These are phyloP conservation scores for Leucocoprinus birnbaumii DNA, from an alignment of 768 basidiomycete species.

Conservation along the genomic window DNA sequence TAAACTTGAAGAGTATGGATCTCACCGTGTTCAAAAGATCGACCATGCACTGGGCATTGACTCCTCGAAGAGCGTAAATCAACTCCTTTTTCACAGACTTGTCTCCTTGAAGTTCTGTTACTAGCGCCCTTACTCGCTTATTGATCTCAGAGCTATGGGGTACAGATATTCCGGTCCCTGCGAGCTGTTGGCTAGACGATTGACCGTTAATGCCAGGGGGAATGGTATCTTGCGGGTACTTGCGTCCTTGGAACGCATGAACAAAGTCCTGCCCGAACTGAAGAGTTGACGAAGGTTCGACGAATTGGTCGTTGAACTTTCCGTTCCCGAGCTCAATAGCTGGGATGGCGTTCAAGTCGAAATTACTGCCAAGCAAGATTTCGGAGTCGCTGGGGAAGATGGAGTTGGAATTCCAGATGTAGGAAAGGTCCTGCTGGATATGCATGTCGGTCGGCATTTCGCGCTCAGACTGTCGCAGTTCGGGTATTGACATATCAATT, in stretches of 20 bases:
- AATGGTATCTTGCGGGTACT: conserved; percentile 23
- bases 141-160: too few species aligned
- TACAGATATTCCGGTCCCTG: too few species aligned
- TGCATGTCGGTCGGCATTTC: conserved; percentile 38
- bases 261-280: conserved; percentile 31
- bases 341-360: conserved; percentile 63
- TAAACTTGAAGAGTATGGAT: too few species aligned
- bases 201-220: too few species aligned
- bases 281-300: conserved; percentile 21
- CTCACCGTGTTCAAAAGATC: neutral
- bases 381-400: conserved; percentile 29
- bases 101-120: too few species aligned
- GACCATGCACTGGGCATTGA: neutral
- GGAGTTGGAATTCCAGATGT: conserved; percentile 30
- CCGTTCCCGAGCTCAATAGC: conserved; percentile 58
- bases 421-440: conserved; percentile 36
- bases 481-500: conserved; percentile 16
- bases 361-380: conserved; percentile 55
- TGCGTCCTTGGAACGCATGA: conserved; percentile 24
- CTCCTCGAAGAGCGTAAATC: too few species aligned
- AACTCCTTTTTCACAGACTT: too few species aligned
- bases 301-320: conserved; percentile 32
- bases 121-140: too few species aligned
- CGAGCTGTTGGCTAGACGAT: too few species aligned
- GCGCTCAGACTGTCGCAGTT: conserved; percentile 31